Evolutionary conservation across 257 asterid species (phyloP).

Genomic region (Fraxinus americana): DNA sequence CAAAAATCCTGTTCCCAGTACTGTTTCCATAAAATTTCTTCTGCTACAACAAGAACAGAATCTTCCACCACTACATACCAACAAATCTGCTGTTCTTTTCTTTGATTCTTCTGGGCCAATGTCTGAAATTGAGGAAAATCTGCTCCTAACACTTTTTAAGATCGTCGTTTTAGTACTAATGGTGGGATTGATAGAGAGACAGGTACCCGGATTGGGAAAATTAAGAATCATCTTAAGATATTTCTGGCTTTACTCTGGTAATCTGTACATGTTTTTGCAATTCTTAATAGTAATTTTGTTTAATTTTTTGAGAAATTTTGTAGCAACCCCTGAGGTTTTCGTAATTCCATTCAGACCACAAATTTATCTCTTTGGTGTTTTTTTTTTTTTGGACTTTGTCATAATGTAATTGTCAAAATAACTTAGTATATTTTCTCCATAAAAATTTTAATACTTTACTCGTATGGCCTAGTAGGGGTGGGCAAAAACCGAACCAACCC

Average conservation of each 20-base stretch:
- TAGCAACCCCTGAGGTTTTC: too few relatives aligned
- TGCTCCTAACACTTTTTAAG: constrained; percentile 11
- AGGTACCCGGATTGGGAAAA: constrained; percentile 27
- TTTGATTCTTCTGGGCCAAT: constrained; percentile 26
- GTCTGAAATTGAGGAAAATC: constrained; percentile 18
- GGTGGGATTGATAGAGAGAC: constrained; percentile 24
- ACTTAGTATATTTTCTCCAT: too few relatives aligned
- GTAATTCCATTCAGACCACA: too few relatives aligned
- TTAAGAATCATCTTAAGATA: constrained; percentile 19
- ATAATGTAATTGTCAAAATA: too few relatives aligned
- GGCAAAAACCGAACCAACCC: too few relatives aligned
- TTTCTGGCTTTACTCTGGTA: too few relatives aligned
- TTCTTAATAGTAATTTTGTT: neutral
- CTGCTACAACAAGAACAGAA: constrained; percentile 58
- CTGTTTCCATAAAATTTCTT: constrained; percentile 53
- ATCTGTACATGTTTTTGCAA: neutral
- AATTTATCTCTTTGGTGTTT: too few relatives aligned
- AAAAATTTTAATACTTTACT: too few relatives aligned
- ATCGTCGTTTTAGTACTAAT: constrained; percentile 13
- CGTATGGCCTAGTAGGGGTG: constrained; percentile 63
- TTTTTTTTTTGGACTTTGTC: too few relatives aligned
- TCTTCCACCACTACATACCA: constrained; percentile 22
- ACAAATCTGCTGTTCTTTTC: constrained; percentile 22
- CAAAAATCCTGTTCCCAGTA: constrained; percentile 44
- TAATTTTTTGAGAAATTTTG: too few relatives aligned